Conservation (phyloP, 306 rosid genomes). For the Dalbergia cultrata region DNA sequence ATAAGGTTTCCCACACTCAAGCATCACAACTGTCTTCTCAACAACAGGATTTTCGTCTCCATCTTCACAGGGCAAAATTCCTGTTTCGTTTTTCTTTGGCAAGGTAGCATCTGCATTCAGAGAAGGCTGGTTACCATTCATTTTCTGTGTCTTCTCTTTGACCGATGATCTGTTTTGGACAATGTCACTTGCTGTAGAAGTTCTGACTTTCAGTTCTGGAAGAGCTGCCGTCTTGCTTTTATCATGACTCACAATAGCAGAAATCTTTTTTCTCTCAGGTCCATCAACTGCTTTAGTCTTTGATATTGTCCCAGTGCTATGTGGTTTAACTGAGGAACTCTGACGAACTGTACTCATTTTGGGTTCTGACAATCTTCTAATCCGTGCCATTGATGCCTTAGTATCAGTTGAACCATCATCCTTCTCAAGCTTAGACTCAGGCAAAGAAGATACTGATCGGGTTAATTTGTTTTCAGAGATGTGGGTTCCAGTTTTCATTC, state of each 20-base stretch:
- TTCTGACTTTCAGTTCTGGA: slow-evolving; percentile 91
- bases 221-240: slow-evolving; percentile 88
- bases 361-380: slow-evolving; percentile 95
- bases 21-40: slow-evolving; percentile 90
- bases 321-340: slow-evolving; percentile 62
- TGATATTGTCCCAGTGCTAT: slow-evolving; percentile 48
- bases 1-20: slow-evolving; percentile 68
- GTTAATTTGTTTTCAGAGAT: slow-evolving; percentile 67
- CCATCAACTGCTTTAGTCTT: slow-evolving; percentile 67
- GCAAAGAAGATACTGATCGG: slow-evolving; percentile 81
- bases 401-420: slow-evolving; percentile 60
- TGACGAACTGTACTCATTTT: slow-evolving; percentile 66
- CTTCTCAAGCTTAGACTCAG: slow-evolving; percentile 77
- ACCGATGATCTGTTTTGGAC: slow-evolving; percentile 56
- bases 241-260: slow-evolving; percentile 83
- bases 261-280: slow-evolving; percentile 79
- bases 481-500: slow-evolving; percentile 62
- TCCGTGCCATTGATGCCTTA: slow-evolving; percentile 80
- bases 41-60: slow-evolving; percentile 75
- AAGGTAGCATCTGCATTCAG: slow-evolving; percentile 55
- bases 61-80: slow-evolving; percentile 55
- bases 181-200: slow-evolving; percentile 66
- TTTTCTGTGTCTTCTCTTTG: slow-evolving; percentile 62
- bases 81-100: slow-evolving; percentile 55
- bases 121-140: slow-evolving; percentile 56